Evolutionary conservation across 495 filamentous ascomycete species (phyloP), one percentile per base, ranked within the genome.

Genomic region (Endocarpon pusillum): DNA sequence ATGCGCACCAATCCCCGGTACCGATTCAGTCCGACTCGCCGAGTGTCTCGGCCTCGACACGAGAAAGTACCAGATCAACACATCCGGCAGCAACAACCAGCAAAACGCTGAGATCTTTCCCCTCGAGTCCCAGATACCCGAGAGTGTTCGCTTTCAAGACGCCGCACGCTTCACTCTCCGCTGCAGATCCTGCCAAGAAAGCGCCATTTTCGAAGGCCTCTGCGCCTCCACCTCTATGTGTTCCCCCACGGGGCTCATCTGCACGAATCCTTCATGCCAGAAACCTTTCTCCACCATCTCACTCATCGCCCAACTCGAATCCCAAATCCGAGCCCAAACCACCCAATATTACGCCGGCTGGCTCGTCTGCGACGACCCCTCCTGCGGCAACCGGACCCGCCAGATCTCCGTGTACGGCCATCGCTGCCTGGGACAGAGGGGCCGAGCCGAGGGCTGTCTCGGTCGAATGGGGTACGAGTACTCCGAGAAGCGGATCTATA

Each of bases 1-100:
- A 19, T 97, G 89, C 51, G 91, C 84, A 29, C 91, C 89, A 25
- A 93, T 97, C 39, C 71, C 74, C 20, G 87, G 89, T 29, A 97
- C 89, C 10, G 83, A 92, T 44, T 73, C 85, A 24, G 63, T 78
- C 5, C 77, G 83, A 38, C 67, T 97, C 2, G 89, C 89, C 5
- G 85, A 92, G 49, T 92, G 86, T 46, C 70, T 97, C 20, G 89
- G 89, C 21, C 75, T 97, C 18, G 89, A 97, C 52, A 69, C 76
- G 19, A 70, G 72, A 38, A 92, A 89, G 48, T 96, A 94, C 55
- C 73, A 71, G 42, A 73, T 78, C 46, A 69, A 66, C 49, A 73
- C 67, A 35, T 54, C 55, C 33, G 53, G 58, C 41, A 53, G 57
- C 14, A 57, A 49, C 37, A 66, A 62, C 38, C 61, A 66, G 31